Evolutionary conservation across 345 rosid genomes (phyloP).

Genomic region (Eucalyptus sideroxylon): DNA sequence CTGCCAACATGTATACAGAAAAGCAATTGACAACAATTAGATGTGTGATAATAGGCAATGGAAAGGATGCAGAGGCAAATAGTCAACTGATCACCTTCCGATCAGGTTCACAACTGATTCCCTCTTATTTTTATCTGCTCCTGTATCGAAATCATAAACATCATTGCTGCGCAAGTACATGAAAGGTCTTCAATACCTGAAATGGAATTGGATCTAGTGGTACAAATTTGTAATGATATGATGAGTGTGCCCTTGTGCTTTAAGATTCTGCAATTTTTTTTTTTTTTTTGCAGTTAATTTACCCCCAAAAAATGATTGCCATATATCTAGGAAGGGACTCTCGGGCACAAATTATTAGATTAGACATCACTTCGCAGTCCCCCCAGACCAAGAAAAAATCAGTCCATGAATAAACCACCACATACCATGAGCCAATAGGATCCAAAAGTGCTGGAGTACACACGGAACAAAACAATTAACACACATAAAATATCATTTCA

Average conservation of each 20-base stretch:
- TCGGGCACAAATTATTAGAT: background rate
- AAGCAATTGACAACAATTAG: background rate
- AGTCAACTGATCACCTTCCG: slow-evolving; percentile 50
- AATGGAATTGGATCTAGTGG: background rate
- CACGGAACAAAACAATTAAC: background rate
- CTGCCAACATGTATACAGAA: background rate
- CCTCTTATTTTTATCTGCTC: slow-evolving; percentile 85
- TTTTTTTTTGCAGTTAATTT: too few relatives aligned
- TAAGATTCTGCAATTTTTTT: too few relatives aligned
- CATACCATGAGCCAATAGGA: background rate
- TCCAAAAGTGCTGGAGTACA: background rate
- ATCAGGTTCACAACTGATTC: slow-evolving; percentile 81
- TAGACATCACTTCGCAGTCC: background rate
- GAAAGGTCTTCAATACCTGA: background rate
- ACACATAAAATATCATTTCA: background rate
- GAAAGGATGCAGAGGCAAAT: background rate
- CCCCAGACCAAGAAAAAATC: background rate
- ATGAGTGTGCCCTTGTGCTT: background rate
- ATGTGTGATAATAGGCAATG: background rate
- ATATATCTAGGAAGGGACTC: background rate
- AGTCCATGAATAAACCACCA: background rate
- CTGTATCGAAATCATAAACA: slow-evolving; percentile 90
- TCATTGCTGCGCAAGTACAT: slow-evolving; percentile 60
- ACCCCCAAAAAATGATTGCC: background rate
- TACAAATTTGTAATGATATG: background rate